phyloP scores from a whole-genome alignment of 805 yeast genomes.

The Priceomyces fermenticarens region DNA sequence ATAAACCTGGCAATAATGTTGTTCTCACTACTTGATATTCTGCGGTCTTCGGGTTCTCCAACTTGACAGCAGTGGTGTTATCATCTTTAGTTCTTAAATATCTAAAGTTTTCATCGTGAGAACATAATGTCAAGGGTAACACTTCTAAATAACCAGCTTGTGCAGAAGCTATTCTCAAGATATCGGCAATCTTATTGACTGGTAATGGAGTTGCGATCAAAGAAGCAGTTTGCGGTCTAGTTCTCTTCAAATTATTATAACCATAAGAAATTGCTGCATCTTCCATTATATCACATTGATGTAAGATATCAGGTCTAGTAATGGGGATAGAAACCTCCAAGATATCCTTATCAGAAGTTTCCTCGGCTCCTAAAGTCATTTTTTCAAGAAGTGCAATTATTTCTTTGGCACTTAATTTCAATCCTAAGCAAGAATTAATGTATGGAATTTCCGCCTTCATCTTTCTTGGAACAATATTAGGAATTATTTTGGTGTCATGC shows the following conservation, averaged over 20 bases:
- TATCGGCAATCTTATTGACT: constrained; percentile 86
- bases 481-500: constrained; percentile 69
- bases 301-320: constrained; percentile 93
- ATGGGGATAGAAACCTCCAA: constrained; percentile 77
- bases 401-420: constrained; percentile 64
- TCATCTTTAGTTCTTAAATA: constrained; percentile 76
- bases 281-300: constrained; percentile 98
- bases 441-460: constrained; percentile 76
- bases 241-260: constrained; percentile 79
- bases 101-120: constrained; percentile 95
- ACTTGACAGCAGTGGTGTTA: constrained; percentile 74
- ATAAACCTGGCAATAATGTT: constrained; percentile 86
- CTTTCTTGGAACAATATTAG: constrained; percentile 64
- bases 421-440: constrained; percentile 92
- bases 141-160: constrained; percentile 97
- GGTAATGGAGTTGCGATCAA: constrained; percentile 87
- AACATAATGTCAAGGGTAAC: constrained; percentile 90
- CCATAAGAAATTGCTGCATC: constrained; percentile 98
- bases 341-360: constrained; percentile 43
- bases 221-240: constrained; percentile 73
- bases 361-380: constrained; percentile 73
- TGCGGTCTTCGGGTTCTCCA: constrained; percentile 93
- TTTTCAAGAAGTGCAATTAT: constrained; percentile 66
- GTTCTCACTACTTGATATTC: constrained; percentile 99
- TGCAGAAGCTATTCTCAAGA: constrained; percentile 84